Base-by-base conservation (phyloP, 202 grass and related monocot genomes). In the Carex sylvatica region DNA sequence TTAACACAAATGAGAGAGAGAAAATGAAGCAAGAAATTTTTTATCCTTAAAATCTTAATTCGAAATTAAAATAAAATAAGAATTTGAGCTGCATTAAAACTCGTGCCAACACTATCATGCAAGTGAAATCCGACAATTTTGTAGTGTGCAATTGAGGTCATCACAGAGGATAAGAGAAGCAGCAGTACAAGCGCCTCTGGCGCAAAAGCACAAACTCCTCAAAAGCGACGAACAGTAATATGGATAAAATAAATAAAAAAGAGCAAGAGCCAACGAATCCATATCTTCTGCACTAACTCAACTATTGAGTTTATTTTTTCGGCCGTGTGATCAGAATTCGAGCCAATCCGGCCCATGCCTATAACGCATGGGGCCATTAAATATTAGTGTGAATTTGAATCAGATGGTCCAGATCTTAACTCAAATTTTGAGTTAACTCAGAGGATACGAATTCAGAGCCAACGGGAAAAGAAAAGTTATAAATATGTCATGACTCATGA, bases 151-250 rank as follows among this genome's bases (percentile, higher is more conserved):
- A 77, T 77, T 58, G 26, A 77, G 53, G n/a, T 15, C 9, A 68
- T 82, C n/a, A 53, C 20, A 82, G 79, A 67, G 44, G 47, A 52
- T 42, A 28, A 31, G 22, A 38, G 44, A 24, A 26, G 62, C 38
- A 68, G 62, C 52, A 69, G 47, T 31, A 31, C 59, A 15, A 77
- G 79, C 46, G 44, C 79, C 61, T 82, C 79, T 82, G 62, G 79
- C 61, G 54, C 16, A 58, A 84, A 75, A 42, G 58, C 71, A 84
- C 68, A 78, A 42, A 74, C 83, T 49, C 73, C 67, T 61, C 59
- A 77, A 84, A 78, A 84, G 83, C 58, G 56, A 65, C 38, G 65
- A 73, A 65, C 35, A 82, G 49, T 55, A 77, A 33, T 58, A 9
- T 26, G 38, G 36, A 80, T 46, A 24, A 80, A 79, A 62, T 52